These are phyloP conservation scores for Paramecium sexaurelia DNA, from an alignment of 73 alveolate genomes.

Conservation along the genomic window DNA sequence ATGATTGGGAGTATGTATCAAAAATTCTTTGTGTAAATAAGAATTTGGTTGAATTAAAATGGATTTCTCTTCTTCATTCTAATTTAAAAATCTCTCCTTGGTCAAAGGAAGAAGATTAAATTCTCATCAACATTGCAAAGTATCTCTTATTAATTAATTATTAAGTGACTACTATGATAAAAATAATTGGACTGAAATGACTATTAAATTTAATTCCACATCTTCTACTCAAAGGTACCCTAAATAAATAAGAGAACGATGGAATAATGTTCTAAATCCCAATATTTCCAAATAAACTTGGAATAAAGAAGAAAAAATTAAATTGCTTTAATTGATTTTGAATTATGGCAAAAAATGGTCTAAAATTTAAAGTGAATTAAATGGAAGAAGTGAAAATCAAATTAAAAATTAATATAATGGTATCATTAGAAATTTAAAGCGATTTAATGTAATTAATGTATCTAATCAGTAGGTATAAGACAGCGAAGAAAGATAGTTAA, in stretches of 20 bases:
- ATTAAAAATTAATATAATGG: conserved; percentile 50
- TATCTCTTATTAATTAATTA: not conserved
- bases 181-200: conserved; percentile 53
- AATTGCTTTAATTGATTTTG: not conserved
- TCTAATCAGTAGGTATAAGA: not conserved
- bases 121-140: conserved; percentile 34
- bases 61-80: conserved; percentile 50
- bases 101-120: conserved; percentile 5
- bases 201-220: not conserved
- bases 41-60: not conserved
- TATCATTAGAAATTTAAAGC: conserved; percentile 3
- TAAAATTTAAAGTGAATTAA: not conserved
- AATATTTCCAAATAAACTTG: not conserved
- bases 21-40: not conserved
- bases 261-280: conserved; percentile 55
- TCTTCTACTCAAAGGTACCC: conserved; percentile 27
- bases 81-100: not conserved
- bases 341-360: conserved; percentile 54
- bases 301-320: conserved; percentile 16
- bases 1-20: not conserved
- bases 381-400: conserved; percentile 49
- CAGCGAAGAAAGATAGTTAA: not conserved
- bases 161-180: not conserved
- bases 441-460: not conserved
- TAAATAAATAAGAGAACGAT: conserved; percentile 36